Base-by-base conservation (phyloP, 768 basidiomycete genomes). In the Mycena vulgaris region DNA sequence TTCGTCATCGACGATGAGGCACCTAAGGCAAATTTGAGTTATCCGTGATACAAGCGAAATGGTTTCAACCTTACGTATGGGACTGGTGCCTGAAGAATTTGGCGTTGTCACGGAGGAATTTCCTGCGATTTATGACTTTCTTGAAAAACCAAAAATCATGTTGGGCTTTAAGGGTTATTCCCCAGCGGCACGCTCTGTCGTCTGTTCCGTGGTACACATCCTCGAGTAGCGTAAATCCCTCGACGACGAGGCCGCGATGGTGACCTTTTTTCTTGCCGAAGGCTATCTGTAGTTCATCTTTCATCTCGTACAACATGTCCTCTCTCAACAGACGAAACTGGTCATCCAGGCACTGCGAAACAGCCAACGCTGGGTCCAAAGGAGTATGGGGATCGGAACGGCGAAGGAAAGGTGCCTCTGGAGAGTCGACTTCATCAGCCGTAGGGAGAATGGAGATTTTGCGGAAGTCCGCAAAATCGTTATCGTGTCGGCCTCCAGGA, bases 401-500 rank as follows among this genome's bases (percentile, higher is more conserved):
- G 5, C 89, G 85, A 21, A 90, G 72, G 69, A 89, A 92, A 0
- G 91, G 81, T 2, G 59, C 68, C 37, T 85, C 83, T 4, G 69
- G 77, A 39, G 80, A 90, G 2, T 66, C 69, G 5, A 92, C 76
- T 75, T 93, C 92, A 47, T 88, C 86, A 0, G 89, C 84, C 8
- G 90, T 90, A 1, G 92, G 92, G 7, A 90, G 78, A 48, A 93
- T 89, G n/a, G 87, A 78, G 25, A 93, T 90, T 11, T 86, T 69
- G 8, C 88, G 87, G 70, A 91, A 93, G 60, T 92, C 85, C 17
- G 78, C 78, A 53, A 88, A 88, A 75, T 93, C 92, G 59, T 93
- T 93, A 72, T 92, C 90, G 64, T 93, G 92, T 4, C 92, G 83
- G 5, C 91, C 92, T 0, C 92, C 92, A 1, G 92, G 88, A 11